Percentiles rank a stretch among this genome's conserved stretches.
Conservation (phyloP, 768 basidiomycete genomes). For the Strobilomyces echinocephalus region DNA sequence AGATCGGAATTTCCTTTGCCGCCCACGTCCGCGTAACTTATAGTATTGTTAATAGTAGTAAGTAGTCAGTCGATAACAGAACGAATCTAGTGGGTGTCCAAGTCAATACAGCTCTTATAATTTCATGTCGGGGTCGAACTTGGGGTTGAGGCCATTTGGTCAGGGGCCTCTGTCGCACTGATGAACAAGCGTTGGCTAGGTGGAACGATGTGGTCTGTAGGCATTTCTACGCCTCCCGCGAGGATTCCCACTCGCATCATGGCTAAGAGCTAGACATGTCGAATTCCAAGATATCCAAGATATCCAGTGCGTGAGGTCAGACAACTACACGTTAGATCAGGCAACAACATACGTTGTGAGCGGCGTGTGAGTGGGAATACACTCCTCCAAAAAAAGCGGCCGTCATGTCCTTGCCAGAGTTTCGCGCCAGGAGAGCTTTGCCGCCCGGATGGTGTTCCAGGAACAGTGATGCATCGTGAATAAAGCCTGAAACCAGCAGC, state of each 20-base stretch:
- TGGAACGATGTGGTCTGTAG: conserved; percentile 40
- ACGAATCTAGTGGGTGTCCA: conserved; percentile 11
- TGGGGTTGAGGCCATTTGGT: not conserved
- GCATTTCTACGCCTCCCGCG: conserved; percentile 57
- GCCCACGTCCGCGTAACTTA: conserved; percentile 4
- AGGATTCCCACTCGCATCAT: conserved; percentile 76
- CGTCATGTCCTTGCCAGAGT: conserved; percentile 79
- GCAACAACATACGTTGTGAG: conserved; percentile 56
- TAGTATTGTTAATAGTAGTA: not conserved
- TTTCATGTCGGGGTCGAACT: not conserved
- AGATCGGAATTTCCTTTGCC: not conserved
- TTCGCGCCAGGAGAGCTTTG: conserved; percentile 46
- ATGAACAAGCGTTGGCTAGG: conserved; percentile 40
- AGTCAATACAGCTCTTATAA: not conserved
- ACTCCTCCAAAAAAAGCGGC: conserved; percentile 82
- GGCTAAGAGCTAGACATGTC: conserved; percentile 47
- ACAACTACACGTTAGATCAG: not conserved
- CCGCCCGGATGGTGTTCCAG: conserved; percentile 81
- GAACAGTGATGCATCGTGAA: conserved; percentile 78
- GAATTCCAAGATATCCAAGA: not conserved
- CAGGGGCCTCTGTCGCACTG: conserved; percentile 10
- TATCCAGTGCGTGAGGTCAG: conserved; percentile 2
- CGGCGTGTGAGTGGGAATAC: conserved; percentile 79
- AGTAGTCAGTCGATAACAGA: conserved; percentile 7
- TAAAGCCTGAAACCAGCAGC: conserved; percentile 77